These are phyloP conservation scores for barrel medic (Medicago truncatula) DNA, from an alignment of 306 rosid genomes.

Conservation along the genomic window DNA sequence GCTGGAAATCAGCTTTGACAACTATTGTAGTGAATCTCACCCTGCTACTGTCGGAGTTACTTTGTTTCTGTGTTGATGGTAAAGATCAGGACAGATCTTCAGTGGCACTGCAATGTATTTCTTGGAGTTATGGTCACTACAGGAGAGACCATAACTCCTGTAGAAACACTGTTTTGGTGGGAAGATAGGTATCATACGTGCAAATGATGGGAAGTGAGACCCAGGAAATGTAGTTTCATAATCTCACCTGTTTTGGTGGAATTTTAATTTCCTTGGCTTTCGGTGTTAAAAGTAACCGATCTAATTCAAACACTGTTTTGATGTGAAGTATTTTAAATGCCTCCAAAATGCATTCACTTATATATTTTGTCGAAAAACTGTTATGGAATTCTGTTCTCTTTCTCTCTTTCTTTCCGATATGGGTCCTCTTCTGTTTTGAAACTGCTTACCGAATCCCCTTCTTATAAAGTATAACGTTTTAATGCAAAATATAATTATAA, in stretches of 20 bases:
- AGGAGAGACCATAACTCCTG: background rate
- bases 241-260: background rate
- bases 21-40: background rate
- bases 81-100: constrained; percentile 7
- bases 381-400: background rate
- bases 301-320: background rate
- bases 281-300: background rate
- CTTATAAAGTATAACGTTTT: background rate
- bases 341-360: background rate
- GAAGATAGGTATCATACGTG: background rate
- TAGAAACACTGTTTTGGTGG: no score
- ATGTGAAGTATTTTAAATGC: constrained; percentile 8
- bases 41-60: background rate
- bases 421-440: background rate
- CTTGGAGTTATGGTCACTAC: background rate
- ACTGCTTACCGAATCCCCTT: background rate
- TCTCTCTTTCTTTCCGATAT: background rate
- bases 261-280: background rate
- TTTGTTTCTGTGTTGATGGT: background rate
- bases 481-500: background rate
- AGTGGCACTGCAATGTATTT: background rate
- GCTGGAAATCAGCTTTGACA: background rate
- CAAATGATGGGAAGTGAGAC: constrained; percentile 13
- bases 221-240: background rate
- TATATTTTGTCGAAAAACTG: background rate